A percentile compares a stretch with the other conserved stretches of the same genome.
phyloP scores from a whole-genome alignment of 108 stramenopile genomes.

The Cyclotella distinguenda region DNA sequence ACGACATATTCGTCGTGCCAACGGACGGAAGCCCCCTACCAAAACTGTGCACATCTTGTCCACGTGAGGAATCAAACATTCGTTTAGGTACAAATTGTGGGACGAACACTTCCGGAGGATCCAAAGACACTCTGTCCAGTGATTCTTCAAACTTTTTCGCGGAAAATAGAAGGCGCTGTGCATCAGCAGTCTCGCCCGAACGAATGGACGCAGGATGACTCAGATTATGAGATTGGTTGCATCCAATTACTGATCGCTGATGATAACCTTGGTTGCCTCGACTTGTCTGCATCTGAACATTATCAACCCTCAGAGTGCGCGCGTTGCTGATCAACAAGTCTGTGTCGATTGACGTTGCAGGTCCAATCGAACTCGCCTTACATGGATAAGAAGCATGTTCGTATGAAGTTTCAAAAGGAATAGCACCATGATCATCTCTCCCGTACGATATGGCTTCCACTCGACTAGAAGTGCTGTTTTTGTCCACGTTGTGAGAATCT shows the following conservation, averaged over 20 bases:
- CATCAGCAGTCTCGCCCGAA: neutral
- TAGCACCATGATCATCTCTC: conserved; percentile 3
- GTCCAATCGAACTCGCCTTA: neutral
- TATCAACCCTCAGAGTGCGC: neutral
- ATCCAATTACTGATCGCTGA: neutral
- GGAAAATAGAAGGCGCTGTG: neutral
- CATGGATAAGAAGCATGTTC: neutral
- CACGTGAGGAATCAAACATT: neutral
- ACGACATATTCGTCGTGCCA: neutral
- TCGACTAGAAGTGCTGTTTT: neutral
- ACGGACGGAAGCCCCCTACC: neutral
- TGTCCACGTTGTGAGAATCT: neutral
- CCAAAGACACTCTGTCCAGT: conserved; percentile 7
- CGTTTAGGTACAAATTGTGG: neutral
- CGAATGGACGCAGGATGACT: conserved; percentile 3
- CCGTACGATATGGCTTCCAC: neutral
- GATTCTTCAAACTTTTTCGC: neutral
- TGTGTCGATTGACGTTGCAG: neutral
- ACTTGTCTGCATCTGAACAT: neutral
- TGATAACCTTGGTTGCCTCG: neutral
- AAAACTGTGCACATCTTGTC: neutral
- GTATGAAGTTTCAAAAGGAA: no score
- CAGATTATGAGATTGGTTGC: neutral
- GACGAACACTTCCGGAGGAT: conserved; percentile 2
- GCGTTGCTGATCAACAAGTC: neutral